Conservation (phyloP, 768 basidiomycete genomes). For the Rickenella mellea region DNA sequence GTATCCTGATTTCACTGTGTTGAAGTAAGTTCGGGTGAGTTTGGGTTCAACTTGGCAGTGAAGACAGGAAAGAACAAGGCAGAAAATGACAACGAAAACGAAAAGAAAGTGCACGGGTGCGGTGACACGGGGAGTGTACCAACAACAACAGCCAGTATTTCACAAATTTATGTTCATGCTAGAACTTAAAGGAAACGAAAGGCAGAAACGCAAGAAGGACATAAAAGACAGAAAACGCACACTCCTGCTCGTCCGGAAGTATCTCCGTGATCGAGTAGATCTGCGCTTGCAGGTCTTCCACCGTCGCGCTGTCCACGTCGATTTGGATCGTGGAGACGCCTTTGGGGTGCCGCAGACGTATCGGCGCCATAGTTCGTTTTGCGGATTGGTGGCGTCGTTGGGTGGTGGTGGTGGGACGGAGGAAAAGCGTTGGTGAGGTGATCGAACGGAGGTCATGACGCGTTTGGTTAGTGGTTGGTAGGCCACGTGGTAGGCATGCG, state of each 20-base stretch:
- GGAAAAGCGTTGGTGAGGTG: too few relatives aligned
- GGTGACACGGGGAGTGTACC: not conserved
- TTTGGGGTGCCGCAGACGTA: constrained; percentile 79
- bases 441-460: too few relatives aligned
- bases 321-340: constrained; percentile 75
- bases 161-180: not conserved
- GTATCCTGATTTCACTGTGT: constrained; percentile 78
- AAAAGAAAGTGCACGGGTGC: not conserved
- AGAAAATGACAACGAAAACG: not conserved
- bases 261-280: constrained; percentile 64
- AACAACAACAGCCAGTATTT: too few relatives aligned
- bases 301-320: constrained; percentile 46
- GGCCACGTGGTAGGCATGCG: too few relatives aligned
- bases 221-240: constrained; percentile 34
- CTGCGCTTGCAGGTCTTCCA: constrained; percentile 67
- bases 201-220: not conserved
- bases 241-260: constrained; percentile 63
- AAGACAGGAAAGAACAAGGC: too few relatives aligned
- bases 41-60: too few relatives aligned
- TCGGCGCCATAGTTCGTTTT: constrained; percentile 53
- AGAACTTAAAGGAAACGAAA: constrained; percentile 1
- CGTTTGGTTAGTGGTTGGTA: too few relatives aligned
- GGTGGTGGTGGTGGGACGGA: too few relatives aligned
- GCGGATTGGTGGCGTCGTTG: too few relatives aligned
- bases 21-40: too few relatives aligned